Base-by-base conservation (phyloP, 1,139 yeast genomes). In the Candida sp. region DNA sequence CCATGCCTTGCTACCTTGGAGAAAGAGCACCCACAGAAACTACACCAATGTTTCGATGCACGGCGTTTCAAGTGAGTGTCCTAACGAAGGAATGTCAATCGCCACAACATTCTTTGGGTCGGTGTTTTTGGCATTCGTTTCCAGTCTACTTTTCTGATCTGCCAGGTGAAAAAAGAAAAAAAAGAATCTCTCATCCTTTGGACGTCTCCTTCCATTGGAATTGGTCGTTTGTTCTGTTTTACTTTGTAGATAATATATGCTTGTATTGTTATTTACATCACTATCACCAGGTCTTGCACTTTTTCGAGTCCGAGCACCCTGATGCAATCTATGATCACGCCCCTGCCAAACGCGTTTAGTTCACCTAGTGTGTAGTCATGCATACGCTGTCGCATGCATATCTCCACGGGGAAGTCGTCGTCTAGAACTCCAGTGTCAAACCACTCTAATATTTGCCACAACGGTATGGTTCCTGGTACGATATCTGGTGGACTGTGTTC, bases 381-480 rank as follows among this genome's bases (percentile, higher is more conserved):
- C 50, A 61, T 53, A 22, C 50, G 53, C 4, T 56, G 48, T 22
- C 53, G 42, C 33, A 52, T 45, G 48, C 58, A 63, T 3, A 68
- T 49, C 6, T 57, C 48, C 1, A 66, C 61, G 2, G 55, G 54
- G 8, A 66, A 54, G 1, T 58, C 61, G 11, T 57, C 53, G 45
- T 61, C 59, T 9, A 68, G 49, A 2, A 47, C 49, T 1, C 60
- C 63, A 7, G 54, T 48, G 35, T 64, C 66, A 46, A 70, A 55
- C 65, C 56, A 47, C 26, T 68, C 67, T 17, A 65, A 52, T 22
- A 83, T 58, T 57, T 83, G 85, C 65, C 69, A 59, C 37, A 83
- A 50, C 0, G 89, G 85, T 17, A 77, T 62, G 1, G 81, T 54
- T 0, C 88, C 87, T 0, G 87, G 86, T 1, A 79, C 62, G 2